Conservation (phyloP, 306 rosid species). For the Hippophae tibetana region DNA sequence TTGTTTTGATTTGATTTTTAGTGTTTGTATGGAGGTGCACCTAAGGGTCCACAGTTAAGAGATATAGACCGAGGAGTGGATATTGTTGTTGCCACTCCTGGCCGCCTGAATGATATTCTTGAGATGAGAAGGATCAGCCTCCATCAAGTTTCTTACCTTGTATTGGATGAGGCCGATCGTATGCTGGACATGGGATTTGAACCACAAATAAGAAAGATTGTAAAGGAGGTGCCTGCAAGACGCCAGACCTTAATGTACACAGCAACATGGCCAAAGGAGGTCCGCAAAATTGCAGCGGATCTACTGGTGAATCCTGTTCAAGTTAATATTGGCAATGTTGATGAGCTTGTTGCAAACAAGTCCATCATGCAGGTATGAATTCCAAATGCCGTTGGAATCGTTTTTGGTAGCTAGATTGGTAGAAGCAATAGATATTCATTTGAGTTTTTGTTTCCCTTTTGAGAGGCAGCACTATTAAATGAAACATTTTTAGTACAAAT, state of each 20-base stretch:
- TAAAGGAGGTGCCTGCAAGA: conserved; percentile 85
- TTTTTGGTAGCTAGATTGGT: not conserved
- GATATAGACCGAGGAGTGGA: conserved; percentile 89
- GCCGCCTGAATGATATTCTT: conserved; percentile 97
- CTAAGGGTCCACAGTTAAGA: conserved; percentile 97
- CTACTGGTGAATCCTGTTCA: conserved; percentile 83
- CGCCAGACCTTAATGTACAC: conserved; percentile 96
- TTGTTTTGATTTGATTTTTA: conserved; percentile 8
- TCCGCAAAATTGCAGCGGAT: conserved; percentile 95
- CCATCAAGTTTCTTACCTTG: conserved; percentile 85
- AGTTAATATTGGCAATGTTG: conserved; percentile 94
- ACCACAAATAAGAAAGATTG: conserved; percentile 96
- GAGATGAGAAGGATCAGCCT: conserved; percentile 94
- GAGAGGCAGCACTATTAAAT: too few relatives aligned
- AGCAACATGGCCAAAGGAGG: conserved; percentile 99
- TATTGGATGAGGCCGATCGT: conserved; percentile 95
- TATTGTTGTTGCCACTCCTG: conserved; percentile 98
- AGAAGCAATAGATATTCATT: too few relatives aligned
- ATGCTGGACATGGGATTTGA: conserved; percentile 99
- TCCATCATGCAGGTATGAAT: conserved; percentile 78
- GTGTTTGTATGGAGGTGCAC: conserved; percentile 99
- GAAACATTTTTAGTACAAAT: too few relatives aligned
- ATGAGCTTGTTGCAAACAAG: conserved; percentile 96
- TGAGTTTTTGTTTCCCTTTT: too few relatives aligned
- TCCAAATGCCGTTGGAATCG: conserved; percentile 4